Percentiles rank a stretch among this genome's conserved stretches.
Conservation (phyloP, 108 stramenopile species). For the Ochromonas danica region DNA sequence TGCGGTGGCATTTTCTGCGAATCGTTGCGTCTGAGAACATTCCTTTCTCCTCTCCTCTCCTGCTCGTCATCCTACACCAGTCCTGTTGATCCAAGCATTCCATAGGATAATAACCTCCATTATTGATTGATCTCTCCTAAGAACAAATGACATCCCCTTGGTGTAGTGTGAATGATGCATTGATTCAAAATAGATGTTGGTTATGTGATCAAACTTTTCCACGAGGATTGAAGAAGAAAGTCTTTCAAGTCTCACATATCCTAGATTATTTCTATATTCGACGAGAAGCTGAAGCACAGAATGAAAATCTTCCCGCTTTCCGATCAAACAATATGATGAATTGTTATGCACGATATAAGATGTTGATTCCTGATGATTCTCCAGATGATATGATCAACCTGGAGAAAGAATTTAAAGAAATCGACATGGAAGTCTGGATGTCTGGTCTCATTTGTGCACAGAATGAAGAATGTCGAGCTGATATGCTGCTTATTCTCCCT, state of each 20-base stretch:
- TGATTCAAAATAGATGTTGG: constrained; percentile 22
- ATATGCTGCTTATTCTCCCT: not conserved
- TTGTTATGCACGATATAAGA: not conserved
- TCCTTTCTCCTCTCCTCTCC: too few species aligned
- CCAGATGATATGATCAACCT: not conserved
- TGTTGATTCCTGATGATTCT: not conserved
- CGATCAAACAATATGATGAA: not conserved
- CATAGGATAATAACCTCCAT: too few species aligned
- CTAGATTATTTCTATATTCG: not conserved
- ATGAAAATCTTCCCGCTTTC: constrained; percentile 4
- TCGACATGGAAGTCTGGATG: constrained; percentile 18
- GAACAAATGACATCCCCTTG: too few species aligned
- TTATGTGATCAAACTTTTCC: constrained; percentile 20
- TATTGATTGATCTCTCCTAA: too few species aligned
- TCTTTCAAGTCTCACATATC: constrained; percentile 6
- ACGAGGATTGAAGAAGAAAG: not conserved
- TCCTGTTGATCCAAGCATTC: too few species aligned
- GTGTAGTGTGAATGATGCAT: not conserved
- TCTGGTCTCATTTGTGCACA: not conserved
- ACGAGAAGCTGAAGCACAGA: not conserved
- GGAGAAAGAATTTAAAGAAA: not conserved
- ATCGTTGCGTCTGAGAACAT: too few species aligned
- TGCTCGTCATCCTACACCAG: too few species aligned
- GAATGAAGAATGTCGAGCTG: not conserved
- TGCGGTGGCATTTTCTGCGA: too few species aligned